These are phyloP conservation scores for Cladosporium sp. DNA, from an alignment of 2,329 filamentous ascomycete species.

Conservation along the genomic window DNA sequence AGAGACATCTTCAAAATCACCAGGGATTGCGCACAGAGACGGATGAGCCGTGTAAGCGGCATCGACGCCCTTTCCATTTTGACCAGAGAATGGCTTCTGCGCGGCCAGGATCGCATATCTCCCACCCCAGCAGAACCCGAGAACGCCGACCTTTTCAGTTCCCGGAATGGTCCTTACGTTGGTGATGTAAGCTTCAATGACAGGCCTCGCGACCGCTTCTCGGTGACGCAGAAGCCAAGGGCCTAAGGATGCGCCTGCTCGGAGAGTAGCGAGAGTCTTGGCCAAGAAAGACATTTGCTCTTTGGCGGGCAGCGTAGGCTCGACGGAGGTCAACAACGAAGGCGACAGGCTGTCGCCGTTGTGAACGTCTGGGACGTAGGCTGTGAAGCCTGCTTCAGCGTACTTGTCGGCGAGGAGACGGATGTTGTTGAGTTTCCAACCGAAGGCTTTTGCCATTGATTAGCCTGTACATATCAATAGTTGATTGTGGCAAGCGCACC, in stretches of 20 bases:
- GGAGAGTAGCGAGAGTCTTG: slow-evolving; percentile 37
- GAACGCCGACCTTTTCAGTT: slow-evolving; percentile 39
- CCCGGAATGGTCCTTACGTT: slow-evolving; percentile 34
- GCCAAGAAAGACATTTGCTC: slow-evolving; percentile 32
- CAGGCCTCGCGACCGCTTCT: slow-evolving; percentile 36
- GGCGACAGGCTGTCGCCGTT: slow-evolving; percentile 35
- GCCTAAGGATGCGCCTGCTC: slow-evolving; percentile 35
- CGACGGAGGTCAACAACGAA: slow-evolving; percentile 36
- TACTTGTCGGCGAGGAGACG: slow-evolving; percentile 44
- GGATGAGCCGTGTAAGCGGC: slow-evolving; percentile 39
- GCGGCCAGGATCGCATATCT: slow-evolving; percentile 34
- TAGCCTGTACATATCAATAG: background rate
- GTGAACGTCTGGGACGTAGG: slow-evolving; percentile 42
- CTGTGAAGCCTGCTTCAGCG: slow-evolving; percentile 40
- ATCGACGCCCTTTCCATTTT: slow-evolving; percentile 31
- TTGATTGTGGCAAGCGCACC: slow-evolving; percentile 20
- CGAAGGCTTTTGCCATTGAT: slow-evolving; percentile 34
- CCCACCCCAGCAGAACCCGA: slow-evolving; percentile 46
- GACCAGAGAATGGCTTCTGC: slow-evolving; percentile 19
- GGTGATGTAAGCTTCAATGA: slow-evolving; percentile 41
- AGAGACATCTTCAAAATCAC: slow-evolving; percentile 35
- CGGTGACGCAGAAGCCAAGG: slow-evolving; percentile 41
- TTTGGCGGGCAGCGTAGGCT: slow-evolving; percentile 37
- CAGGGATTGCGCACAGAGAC: slow-evolving; percentile 36
- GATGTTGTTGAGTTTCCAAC: slow-evolving; percentile 42